Evolutionary conservation across 495 filamentous ascomycete genomes (phyloP), one percentile per base, ranked within the genome.

Genomic region (Acidomyces sp.): DNA sequence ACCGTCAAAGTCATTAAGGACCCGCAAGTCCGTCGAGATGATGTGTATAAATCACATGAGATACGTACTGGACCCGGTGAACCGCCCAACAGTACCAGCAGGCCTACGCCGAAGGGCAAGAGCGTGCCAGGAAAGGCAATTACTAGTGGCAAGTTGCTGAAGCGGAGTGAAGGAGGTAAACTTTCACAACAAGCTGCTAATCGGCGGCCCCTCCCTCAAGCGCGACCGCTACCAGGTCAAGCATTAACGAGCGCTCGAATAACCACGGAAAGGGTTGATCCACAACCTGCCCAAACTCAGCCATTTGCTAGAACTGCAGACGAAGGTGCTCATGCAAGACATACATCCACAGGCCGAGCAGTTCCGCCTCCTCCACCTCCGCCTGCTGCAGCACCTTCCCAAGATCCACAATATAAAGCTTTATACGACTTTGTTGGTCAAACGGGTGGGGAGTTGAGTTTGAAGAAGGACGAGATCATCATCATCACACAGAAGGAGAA

Each of bases 1-100:
- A 52, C 71, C 2, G 77, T 99, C 48, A 96, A 96, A 67, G 81
- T 77, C 2, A 54, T 93, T 44, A 94, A 93, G 60, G 92, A 99
- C 55, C 74, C 82, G 4, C 69, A 68, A 10, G 66, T 75, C n/a
- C 61, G 66, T 19, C 58, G 72, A 35, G 73, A 78, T 28, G 92
- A 96, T 55, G 68, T 75, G 50, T 99, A 99, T 67, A 99, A 99
- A 70, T 92, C 83, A 49, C 77, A 82, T 41, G 78, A 78, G 7
- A 77, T 99, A 41, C 92, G 93, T 54, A 93, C 86, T 1, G 74
- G 74, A 19, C 75, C 67, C 34, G 92, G 92, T 36, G 84, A 96
- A 57, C 76, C 83, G 22, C 67, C 86, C 5, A 85, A 72, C 54
- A 93, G 85, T 0, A 71, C 80, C 6, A 94, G 86, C 2, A 77